Evolutionary conservation across 2,329 filamentous ascomycete species (phyloP), one percentile per base, ranked within the genome.

Genomic region (Graphilbum ipis-grandicollis): DNA sequence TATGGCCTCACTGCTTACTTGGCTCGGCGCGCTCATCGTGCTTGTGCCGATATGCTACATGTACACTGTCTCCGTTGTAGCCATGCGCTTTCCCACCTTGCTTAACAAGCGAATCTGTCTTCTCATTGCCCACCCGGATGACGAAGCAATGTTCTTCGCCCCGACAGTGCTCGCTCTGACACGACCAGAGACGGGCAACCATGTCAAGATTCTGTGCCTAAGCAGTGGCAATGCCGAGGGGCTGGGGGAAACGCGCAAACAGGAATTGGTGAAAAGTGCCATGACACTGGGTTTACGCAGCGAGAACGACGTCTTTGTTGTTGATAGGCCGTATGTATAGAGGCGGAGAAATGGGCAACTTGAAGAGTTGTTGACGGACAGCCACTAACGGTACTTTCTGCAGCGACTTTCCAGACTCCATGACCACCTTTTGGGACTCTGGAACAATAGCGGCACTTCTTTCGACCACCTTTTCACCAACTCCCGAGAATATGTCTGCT

Each of bases 81-180:
- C 60, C 42, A 48, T 58, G 19, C 58, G 66, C 23, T 71, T 82
- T 47, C 80, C 83, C 4, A 68, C 62, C 32, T 62, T 94, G 44
- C 66, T 65, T 47, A 79, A 83, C 61, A 92, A 93, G 66, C 75
- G 82, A 50, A 84, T 98, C 52, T 80, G 82, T 53, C 70, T 98
- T 37, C 66, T 98, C 38, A 96, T 98, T 50, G 90, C 90, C 18
- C 90, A 98, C 59, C 90, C 90, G 0, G 90, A 98, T 58, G 90
- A 98, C 51, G 90, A 98, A 63, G 90, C 88, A 56, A 98, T 98
- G 90, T 98, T 98, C 66, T 98, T 98, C 59, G 75, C 85, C 44
- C 90, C 90, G 0, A 81, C 84, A 1, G 66, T 96, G 13, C 67
- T 92, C 48, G 75, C 81, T n/a, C 69, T 98, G 40, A 88, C 85